Evolutionary conservation across 2,329 filamentous ascomycete species (phyloP).

Genomic region (Ophiostoma piceae): DNA sequence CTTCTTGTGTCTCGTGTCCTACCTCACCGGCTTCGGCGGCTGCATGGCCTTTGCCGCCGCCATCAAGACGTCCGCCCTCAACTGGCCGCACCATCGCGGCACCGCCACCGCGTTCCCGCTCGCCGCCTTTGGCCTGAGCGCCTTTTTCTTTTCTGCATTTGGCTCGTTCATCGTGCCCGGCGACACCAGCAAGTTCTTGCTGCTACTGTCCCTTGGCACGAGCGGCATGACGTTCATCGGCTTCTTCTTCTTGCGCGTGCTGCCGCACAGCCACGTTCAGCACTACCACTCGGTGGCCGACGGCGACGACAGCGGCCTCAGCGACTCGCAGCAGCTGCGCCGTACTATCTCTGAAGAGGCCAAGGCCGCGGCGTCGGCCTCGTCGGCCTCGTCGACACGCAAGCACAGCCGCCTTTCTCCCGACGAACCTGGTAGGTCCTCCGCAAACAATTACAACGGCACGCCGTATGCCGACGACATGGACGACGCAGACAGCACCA

Average conservation of each 20-base stretch:
- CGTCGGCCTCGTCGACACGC: constrained; percentile 32
- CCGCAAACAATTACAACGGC: constrained; percentile 25
- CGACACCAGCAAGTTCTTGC: constrained; percentile 73
- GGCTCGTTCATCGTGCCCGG: constrained; percentile 75
- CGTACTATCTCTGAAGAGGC: constrained; percentile 42
- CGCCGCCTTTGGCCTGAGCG: constrained; percentile 88
- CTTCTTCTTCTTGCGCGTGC: constrained; percentile 78
- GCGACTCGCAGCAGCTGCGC: constrained; percentile 39
- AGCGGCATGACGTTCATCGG: constrained; percentile 67
- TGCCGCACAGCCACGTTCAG: constrained; percentile 49
- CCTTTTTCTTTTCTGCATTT: constrained; percentile 87
- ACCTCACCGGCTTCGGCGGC: constrained; percentile 79
- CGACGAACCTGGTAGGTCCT: constrained; percentile 63
- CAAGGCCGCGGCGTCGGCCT: constrained; percentile 31
- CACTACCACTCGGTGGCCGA: constrained; percentile 51
- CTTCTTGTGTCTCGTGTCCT: constrained; percentile 73
- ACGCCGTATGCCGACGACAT: constrained; percentile 15
- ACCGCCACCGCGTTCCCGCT: constrained; percentile 92
- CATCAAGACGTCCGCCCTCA: constrained; percentile 80
- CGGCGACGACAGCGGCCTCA: constrained; percentile 29
- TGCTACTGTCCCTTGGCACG: constrained; percentile 75
- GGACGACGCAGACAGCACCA: constrained; percentile 1
- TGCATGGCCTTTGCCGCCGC: constrained; percentile 86
- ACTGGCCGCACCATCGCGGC: constrained; percentile 85
- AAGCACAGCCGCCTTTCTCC: constrained; percentile 26